phyloP scores from a whole-genome alignment of 768 basidiomycete species.

The Filobasidium wieringae region DNA sequence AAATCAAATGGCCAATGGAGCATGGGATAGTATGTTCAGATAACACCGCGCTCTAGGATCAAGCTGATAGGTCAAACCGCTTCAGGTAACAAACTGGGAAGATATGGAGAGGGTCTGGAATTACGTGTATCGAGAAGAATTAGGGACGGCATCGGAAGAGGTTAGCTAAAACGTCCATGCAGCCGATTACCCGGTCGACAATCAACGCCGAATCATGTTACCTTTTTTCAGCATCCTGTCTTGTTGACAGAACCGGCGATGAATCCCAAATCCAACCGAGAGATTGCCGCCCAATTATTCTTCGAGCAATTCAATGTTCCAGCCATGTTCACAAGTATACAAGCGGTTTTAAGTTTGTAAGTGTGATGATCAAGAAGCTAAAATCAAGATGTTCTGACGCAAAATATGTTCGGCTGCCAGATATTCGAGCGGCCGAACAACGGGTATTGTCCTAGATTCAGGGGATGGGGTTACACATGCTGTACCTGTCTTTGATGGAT shows the following conservation, averaged over 20 bases:
- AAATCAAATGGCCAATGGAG: conserved; percentile 98
- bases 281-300: conserved; percentile 94
- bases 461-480: conserved; percentile 98
- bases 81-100: conserved; percentile 74
- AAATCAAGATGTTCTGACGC: neutral
- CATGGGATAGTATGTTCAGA: conserved; percentile 68
- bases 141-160: conserved; percentile 93
- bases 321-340: conserved; percentile 88
- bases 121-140: conserved; percentile 91
- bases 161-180: conserved; percentile 46
- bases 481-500: conserved; percentile 96
- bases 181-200: too few relatives aligned
- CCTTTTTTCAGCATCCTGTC: conserved; percentile 68
- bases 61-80: neutral
- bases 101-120: conserved; percentile 99
- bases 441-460: conserved; percentile 97
- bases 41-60: neutral
- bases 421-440: conserved; percentile 95
- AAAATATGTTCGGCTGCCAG: conserved; percentile 42
- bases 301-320: conserved; percentile 99
- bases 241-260: conserved; percentile 92
- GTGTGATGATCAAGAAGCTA: conserved; percentile 31
- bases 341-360: conserved; percentile 90
- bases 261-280: conserved; percentile 91
- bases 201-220: neutral